phyloP scores from a whole-genome alignment of 2,329 filamentous ascomycete genomes.

The Parafenestella ontariensis region DNA sequence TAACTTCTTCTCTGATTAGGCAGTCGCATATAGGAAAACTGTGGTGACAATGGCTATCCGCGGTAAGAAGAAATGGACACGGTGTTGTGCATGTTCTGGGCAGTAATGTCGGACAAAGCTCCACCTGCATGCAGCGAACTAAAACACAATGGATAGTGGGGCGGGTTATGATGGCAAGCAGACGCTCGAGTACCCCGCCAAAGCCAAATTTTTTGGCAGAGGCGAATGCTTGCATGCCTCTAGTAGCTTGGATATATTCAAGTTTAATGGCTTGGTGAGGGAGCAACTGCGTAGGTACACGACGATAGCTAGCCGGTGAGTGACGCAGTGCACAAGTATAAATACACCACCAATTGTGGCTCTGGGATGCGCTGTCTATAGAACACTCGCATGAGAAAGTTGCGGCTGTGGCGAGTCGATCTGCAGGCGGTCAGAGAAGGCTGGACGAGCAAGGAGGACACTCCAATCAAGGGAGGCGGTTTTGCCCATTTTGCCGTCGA shows the following conservation, averaged over 20 bases:
- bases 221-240: neutral
- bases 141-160: conserved; percentile 15
- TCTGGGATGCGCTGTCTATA: conserved; percentile 3
- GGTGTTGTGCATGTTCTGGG: conserved; percentile 23
- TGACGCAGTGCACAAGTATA: neutral
- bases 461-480: conserved; percentile 18
- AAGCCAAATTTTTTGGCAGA: conserved; percentile 1
- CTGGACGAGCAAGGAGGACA: conserved; percentile 2
- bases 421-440: conserved; percentile 24
- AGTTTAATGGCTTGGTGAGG: neutral
- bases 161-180: conserved; percentile 14
- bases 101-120: conserved; percentile 10
- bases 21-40: conserved; percentile 1
- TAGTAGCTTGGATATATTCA: neutral
- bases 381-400: conserved; percentile 28
- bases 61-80: conserved; percentile 14
- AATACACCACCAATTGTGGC: neutral
- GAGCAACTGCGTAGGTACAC: neutral
- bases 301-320: neutral
- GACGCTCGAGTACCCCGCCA: conserved; percentile 25
- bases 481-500: conserved; percentile 18
- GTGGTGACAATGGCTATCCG: conserved; percentile 7
- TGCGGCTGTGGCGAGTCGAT: conserved; percentile 31
- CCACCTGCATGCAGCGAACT: neutral
- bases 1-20: conserved; percentile 1